Base-by-base conservation (phyloP, 176 grass and related monocot species). In the Bonia amplexicaulis region DNA sequence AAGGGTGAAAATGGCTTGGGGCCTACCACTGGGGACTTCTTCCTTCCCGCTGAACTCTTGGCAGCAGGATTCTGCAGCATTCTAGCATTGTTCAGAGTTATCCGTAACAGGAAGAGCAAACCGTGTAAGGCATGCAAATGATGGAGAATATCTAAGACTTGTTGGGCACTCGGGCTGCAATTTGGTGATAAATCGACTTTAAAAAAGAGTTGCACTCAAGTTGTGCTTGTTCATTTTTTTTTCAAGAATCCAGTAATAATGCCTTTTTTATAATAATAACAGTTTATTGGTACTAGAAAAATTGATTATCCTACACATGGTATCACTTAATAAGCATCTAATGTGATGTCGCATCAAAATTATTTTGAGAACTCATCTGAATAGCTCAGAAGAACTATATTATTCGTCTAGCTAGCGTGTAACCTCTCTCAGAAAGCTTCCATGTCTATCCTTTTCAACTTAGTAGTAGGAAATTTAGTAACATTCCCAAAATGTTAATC, bases 1-100 rank as follows among this genome's bases (percentile, higher is more conserved):
- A 80, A 76, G 60, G 69, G 57, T 41, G 79, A 83, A 73, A 73
- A 73, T 82, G 88, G 26, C 10, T 1, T 80, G 85, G 85, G 85
- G 61, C 69, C 69, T 67, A 87, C 89, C 89, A 84, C 60, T 33
- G 19, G 54, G 16, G 62, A 68, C 27, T 76, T 19, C 15, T 0
- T 54, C 29, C 37, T 79, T 73, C 41, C 37, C 35, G 47, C 69
- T 81, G 35, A 44, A 66, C 31, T 65, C 40, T 57, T 74, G 59
- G 37, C 29, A 66, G 39, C 71, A 52, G 40, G 40, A 37, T 37
- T 37, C 35, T 35, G 35, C 35, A 35, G 35, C 35, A 35, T 79
- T 74, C 66, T 83, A 48, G 22, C 66, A 76, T 71, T 66, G 41
- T 83, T 66, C 48, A 81, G 69, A 55, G 60, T 19, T 46, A 81